A percentile compares a stretch with the other conserved stretches of the same genome.
Evolutionary conservation across 83 land plant species (phyloP).

Genomic region (Thuja plicata): DNA sequence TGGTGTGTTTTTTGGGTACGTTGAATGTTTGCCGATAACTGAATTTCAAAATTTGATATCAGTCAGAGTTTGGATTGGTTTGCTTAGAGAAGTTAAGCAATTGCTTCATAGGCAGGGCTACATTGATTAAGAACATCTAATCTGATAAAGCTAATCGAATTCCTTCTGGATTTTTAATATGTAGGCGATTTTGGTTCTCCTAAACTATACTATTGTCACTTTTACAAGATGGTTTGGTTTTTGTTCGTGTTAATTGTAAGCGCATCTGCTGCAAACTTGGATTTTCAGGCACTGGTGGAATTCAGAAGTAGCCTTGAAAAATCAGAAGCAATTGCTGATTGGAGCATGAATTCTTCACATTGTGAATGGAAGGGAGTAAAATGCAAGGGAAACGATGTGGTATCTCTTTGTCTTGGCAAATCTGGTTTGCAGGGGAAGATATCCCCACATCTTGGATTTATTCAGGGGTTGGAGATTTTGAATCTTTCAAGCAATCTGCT

Average conservation of each 20-base stretch:
- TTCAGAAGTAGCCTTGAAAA: not conserved
- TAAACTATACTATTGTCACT: not conserved
- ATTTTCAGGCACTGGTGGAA: not conserved
- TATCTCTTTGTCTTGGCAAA: not conserved
- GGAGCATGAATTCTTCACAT: not conserved
- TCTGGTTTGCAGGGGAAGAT: constrained; percentile 31
- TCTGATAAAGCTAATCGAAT: not conserved
- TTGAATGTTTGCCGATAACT: not conserved
- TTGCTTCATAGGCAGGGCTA: not conserved
- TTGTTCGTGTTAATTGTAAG: not conserved
- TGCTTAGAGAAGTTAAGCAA: not conserved
- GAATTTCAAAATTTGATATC: not conserved
- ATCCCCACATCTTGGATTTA: constrained; percentile 33
- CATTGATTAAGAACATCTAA: not conserved
- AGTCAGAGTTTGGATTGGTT: not conserved
- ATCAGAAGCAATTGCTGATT: not conserved
- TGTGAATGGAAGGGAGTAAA: constrained; percentile 10
- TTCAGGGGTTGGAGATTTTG: constrained; percentile 27
- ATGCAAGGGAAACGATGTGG: not conserved
- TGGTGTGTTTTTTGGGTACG: too few species aligned
- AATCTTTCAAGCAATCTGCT: constrained; percentile 42
- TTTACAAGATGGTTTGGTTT: constrained; percentile 8
- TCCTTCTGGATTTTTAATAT: not conserved
- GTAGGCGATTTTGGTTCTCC: not conserved
- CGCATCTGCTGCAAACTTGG: not conserved